Conservation (phyloP, 305 asterid genomes). For the Fraxinus baroniana region DNA sequence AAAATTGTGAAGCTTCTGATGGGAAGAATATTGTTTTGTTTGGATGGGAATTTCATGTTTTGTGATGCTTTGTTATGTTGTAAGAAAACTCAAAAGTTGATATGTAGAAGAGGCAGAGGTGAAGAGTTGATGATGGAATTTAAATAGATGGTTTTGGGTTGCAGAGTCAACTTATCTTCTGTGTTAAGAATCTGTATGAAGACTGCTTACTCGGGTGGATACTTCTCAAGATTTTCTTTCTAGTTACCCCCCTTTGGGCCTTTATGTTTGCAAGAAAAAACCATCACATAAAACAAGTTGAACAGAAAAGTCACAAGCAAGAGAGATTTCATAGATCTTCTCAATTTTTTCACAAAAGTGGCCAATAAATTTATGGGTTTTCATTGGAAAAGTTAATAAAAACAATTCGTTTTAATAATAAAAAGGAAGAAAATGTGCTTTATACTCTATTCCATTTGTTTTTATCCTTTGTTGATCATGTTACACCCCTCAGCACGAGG, state of each 20-base stretch:
- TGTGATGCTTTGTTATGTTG: slow-evolving; percentile 21
- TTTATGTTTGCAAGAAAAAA: slow-evolving; percentile 36
- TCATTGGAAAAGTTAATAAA: background rate
- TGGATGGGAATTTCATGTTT: slow-evolving; percentile 35
- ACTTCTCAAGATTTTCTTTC: slow-evolving; percentile 28
- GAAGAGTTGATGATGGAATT: slow-evolving; percentile 46
- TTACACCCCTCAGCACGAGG: too few species aligned
- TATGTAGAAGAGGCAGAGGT: slow-evolving; percentile 27
- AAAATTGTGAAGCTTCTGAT: slow-evolving; percentile 37
- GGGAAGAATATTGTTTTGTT: slow-evolving; percentile 33
- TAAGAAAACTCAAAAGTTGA: slow-evolving; percentile 22
- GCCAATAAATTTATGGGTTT: slow-evolving; percentile 29
- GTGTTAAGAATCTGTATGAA: slow-evolving; percentile 63
- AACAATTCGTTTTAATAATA: background rate
- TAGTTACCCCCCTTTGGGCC: slow-evolving; percentile 23
- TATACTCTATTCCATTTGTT: background rate
- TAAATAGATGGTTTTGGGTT: slow-evolving; percentile 44
- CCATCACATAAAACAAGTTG: slow-evolving; percentile 28
- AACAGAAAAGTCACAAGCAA: slow-evolving; percentile 44
- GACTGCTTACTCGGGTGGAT: slow-evolving; percentile 56
- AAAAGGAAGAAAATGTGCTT: background rate
- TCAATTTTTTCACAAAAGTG: slow-evolving; percentile 45
- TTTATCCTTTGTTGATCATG: background rate
- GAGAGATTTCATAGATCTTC: slow-evolving; percentile 62
- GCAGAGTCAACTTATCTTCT: slow-evolving; percentile 60